These are phyloP conservation scores for Rhizopus delemar DNA, from an alignment of 371 early-diverging fungal genomes.

Conservation along the genomic window DNA sequence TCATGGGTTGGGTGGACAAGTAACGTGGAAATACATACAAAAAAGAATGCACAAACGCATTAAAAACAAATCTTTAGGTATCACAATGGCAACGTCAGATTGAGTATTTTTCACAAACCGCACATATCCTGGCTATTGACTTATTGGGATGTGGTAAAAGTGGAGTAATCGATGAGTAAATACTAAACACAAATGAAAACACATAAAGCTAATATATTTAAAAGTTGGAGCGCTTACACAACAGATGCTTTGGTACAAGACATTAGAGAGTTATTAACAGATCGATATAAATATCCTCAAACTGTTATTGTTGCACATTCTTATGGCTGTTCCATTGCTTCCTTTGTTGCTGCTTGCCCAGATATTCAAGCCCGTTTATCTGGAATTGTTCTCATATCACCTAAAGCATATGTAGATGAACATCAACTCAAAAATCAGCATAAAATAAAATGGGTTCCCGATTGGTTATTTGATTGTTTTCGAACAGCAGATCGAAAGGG, in stretches of 20 bases:
- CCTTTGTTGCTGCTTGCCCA: conserved; percentile 50
- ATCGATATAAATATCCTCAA: conserved; percentile 59
- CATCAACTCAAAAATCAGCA: conserved; percentile 42
- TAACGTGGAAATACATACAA: conserved; percentile 27
- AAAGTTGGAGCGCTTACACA: conserved; percentile 58
- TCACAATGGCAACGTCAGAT: conserved; percentile 70
- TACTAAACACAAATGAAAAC: neutral
- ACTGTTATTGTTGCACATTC: conserved; percentile 70
- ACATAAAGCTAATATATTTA: neutral
- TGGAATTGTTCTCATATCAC: conserved; percentile 63
- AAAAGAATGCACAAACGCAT: neutral
- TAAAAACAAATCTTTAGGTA: conserved; percentile 40
- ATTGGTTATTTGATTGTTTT: conserved; percentile 56
- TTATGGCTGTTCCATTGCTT: conserved; percentile 68
- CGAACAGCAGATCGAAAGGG: conserved; percentile 65
- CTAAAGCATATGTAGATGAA: conserved; percentile 57
- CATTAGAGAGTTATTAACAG: conserved; percentile 50
- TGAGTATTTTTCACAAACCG: conserved; percentile 66
- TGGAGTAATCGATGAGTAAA: conserved; percentile 54
- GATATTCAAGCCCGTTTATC: conserved; percentile 41
- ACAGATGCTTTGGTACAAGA: conserved; percentile 60
- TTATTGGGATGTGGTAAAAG: conserved; percentile 70
- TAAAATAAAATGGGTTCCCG: conserved; percentile 51
- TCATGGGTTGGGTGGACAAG: conserved; percentile 76
- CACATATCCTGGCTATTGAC: conserved; percentile 71